Base-by-base conservation (phyloP, 176 grass and related monocot species). In the Ampelocalamus luodianensis region DNA sequence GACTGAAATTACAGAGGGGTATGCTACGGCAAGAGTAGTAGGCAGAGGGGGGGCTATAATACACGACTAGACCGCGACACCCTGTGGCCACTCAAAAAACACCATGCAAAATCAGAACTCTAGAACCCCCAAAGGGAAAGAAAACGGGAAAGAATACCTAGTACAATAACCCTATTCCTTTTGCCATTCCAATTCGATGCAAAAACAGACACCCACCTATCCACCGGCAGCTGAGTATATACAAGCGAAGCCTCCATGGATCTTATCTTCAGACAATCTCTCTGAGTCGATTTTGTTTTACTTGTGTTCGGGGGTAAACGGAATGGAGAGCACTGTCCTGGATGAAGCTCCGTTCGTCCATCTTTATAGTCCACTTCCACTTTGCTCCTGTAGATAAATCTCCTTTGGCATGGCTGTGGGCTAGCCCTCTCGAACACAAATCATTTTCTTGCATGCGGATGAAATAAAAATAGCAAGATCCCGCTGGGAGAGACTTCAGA, bases 91-190 rank as follows among this genome's bases (percentile, higher is more conserved):
- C 56, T 79, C 85, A 90, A 79, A 71, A 87, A 87, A 79, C 81
- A 74, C 62, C 66, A 71, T 80, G 80, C 75, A 80, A 84, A 82
- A 84, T 84, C 80, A 84, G 16, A 87, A 79, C 77, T 63, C 85
- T 84, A 76, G 53, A 72, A 14, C 78, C 56, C 65, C 27, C 23
- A 64, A 15, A 4, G 14, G 14, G 16, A 63, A 58, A 74, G 10
- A 74, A 32, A 78, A 68, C 17, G 65, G 72, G 81, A 91, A 91
- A 87, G 69, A 91, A 87, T 87, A 91, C 69, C 89, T 91, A 91
- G 51, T 87, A 91, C 76, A 91, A 84, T 84, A 80, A 70, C 76
- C 76, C 80, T 90, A 87, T 87, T 84, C 58, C 75, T 73, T 90
- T 80, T 61, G 74, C 75, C 80, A 80, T 83, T 87, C 89, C 89